These are phyloP conservation scores for Globisporangium lucens DNA, from an alignment of 352 stramenopile genomes.

Conservation along the genomic window DNA sequence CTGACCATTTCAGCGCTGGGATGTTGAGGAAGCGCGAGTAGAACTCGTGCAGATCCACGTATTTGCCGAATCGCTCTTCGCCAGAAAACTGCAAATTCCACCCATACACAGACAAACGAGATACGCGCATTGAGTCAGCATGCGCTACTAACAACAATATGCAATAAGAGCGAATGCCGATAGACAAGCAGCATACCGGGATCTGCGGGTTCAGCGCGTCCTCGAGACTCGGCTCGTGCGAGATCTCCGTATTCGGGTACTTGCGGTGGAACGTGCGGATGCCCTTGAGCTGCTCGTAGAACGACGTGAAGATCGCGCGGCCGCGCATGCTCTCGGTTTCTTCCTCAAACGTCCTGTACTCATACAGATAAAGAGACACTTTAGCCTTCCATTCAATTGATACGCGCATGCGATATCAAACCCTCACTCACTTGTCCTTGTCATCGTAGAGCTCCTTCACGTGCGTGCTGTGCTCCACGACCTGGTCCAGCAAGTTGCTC, in stretches of 20 bases:
- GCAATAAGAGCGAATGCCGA: background rate
- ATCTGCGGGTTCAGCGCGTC: constrained; percentile 62
- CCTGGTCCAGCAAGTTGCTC: constrained; percentile 71
- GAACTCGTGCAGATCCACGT: constrained; percentile 87
- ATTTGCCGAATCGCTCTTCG: constrained; percentile 88
- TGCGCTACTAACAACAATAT: constrained; percentile 1
- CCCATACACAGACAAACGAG: background rate
- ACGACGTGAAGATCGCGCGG: constrained; percentile 80
- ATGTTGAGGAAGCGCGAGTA: constrained; percentile 81
- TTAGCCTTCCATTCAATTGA: background rate
- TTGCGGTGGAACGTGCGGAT: constrained; percentile 85
- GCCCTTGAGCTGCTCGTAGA: constrained; percentile 86
- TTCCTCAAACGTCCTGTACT: constrained; percentile 63
- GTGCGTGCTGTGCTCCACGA: constrained; percentile 63
- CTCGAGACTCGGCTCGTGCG: constrained; percentile 61
- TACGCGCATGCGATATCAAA: background rate
- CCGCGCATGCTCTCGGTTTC: constrained; percentile 80
- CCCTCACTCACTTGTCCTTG: constrained; percentile 59
- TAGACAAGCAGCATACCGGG: constrained; percentile 19
- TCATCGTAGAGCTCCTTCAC: constrained; percentile 82
- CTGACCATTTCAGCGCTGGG: constrained; percentile 48
- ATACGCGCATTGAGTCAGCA: background rate
- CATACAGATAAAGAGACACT: background rate
- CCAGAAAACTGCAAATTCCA: constrained; percentile 63
- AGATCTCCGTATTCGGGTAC: constrained; percentile 68